Base-by-base conservation (phyloP, 768 basidiomycete genomes). In the Boletus rubroflammeus region DNA sequence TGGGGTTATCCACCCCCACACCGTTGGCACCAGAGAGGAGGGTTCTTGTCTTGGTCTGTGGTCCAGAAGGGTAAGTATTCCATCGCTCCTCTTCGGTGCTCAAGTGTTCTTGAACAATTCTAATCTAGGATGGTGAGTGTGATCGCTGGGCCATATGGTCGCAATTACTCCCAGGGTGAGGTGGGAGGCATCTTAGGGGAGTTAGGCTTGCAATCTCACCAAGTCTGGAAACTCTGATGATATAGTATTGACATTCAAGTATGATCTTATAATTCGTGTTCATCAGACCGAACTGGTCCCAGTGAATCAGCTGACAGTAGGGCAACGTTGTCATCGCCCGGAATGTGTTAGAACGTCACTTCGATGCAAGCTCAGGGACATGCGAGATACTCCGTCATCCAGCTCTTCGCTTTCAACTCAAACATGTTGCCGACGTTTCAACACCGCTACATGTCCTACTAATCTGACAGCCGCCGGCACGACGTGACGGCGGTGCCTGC, bases 141-240 rank as follows among this genome's bases (percentile, higher is more conserved):
- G 11, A 81, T 93, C 40, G 84, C 88, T 55, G 90, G 91, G 4
- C 86, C 88, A 8, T 85, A 81, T 55, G 89, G 87, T 43, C 80
- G 81, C 43, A 88, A 90, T 67, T 78, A 81, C 62, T 88, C 88
- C 14, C 90, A 92, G 68, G 89, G 89, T 5, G 64, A 74, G 10
- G 77, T 90, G 10, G 84, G 82, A 17, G 90, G 90, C 7, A 72
- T 83, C 17, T 67, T 93, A 40, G 80, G 78, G 26, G 79, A 82
- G 58, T 62, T 91, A 63, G 88, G 89, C 5, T 81, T 78, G 65
- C 73, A 74, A 34, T 76, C 81, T 29, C 75, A 74, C 21, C 80
- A 91, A 64, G 88, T 92, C 21, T 81, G 82, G 74, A 91, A 90
- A 68, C 65, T 90, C 36, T 89, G 53, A 63, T 21, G 23, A 9